Conservation (phyloP, 208 protist genomes). For the Borovskyia barvae region DNA sequence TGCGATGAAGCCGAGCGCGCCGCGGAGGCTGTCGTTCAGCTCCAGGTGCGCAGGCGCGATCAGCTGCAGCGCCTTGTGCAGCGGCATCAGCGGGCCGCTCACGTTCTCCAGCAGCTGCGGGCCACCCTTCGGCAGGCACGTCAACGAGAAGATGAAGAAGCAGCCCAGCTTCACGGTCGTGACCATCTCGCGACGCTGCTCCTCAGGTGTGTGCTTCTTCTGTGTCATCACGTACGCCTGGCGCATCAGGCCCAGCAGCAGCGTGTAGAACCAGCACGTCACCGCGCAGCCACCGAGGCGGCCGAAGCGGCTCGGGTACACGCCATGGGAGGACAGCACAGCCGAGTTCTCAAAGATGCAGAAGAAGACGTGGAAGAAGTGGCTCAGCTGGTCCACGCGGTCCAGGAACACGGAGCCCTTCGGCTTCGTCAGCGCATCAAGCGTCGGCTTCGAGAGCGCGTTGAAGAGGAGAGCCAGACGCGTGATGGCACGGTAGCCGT, state of each 20-base stretch:
- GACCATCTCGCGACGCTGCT: constrained; percentile 71
- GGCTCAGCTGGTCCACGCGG: constrained; percentile 64
- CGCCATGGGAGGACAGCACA: constrained; percentile 67
- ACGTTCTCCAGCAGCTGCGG: constrained; percentile 72
- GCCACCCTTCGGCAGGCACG: constrained; percentile 74
- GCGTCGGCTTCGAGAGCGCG: constrained; percentile 59
- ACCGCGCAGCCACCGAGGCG: constrained; percentile 77
- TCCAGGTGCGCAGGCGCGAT: constrained; percentile 71
- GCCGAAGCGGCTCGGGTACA: constrained; percentile 40
- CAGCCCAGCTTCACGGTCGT: constrained; percentile 74
- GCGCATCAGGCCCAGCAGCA: constrained; percentile 65
- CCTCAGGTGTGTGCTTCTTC: constrained; percentile 61
- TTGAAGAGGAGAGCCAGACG: constrained; percentile 80
- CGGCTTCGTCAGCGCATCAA: constrained; percentile 52
- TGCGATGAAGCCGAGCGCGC: constrained; percentile 68
- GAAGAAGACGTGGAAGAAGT: constrained; percentile 84
- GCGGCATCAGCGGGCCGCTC: constrained; percentile 61
- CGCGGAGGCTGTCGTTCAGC: constrained; percentile 72
- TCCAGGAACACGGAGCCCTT: constrained; percentile 54
- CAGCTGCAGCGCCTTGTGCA: constrained; percentile 64
- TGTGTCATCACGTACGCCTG: constrained; percentile 71
- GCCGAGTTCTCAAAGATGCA: constrained; percentile 84
- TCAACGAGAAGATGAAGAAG: constrained; percentile 83
- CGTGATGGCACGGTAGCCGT: constrained; percentile 83
- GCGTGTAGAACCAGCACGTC: constrained; percentile 84